Evolutionary conservation across 257 asterid species (phyloP), one percentile per base, ranked within the genome.

Genomic region (Solanum paucissectum): DNA sequence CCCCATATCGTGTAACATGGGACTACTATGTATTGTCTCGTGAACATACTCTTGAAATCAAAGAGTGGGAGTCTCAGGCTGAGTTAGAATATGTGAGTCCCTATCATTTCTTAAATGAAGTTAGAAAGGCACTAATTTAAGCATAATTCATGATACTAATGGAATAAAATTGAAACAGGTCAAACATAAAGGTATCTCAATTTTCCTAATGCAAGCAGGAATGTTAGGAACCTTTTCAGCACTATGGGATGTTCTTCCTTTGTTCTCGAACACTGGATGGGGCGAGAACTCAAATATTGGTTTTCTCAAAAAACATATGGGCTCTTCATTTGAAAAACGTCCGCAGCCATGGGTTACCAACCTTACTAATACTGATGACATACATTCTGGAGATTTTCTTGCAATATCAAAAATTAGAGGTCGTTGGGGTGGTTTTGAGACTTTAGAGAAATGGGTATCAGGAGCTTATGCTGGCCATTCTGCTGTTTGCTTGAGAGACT

Each of bases 351-450:
- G 98, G 97, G 93, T 92, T 49, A 91, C 98, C 58, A 94, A 93
- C 85, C 66, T 95, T 87, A 91, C 90, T 11, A 25, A 25, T 66
- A 87, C 81, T 40, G 98, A 91, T 21, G 95, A 94, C 62, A 92
- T 96, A 88, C 95, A 95, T 86, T 95, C 99, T 42, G 98, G 98
- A 37, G 98, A 95, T 91, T 95, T 95, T 81, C 92, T 96, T 36
- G 98, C 93, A 0, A 62, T 96, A 87, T 96, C 99, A 38, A 96
- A 96, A 87, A 93, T 96, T 49, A 92, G 96, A 83, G 99, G 99
- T 69, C 92, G 96, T 36, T 95, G 98, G 98, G 99, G 99, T 86
- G 99, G 94, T 75, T 94, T 96, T 86, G 98, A 96, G 96, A 93
- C 99, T 27, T 83, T 94, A 12, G 99, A 96, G 91, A 96, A 96